Evolutionary conservation across 2,329 filamentous ascomycete species (phyloP).

Genomic region (Zopfia rhizophila): DNA sequence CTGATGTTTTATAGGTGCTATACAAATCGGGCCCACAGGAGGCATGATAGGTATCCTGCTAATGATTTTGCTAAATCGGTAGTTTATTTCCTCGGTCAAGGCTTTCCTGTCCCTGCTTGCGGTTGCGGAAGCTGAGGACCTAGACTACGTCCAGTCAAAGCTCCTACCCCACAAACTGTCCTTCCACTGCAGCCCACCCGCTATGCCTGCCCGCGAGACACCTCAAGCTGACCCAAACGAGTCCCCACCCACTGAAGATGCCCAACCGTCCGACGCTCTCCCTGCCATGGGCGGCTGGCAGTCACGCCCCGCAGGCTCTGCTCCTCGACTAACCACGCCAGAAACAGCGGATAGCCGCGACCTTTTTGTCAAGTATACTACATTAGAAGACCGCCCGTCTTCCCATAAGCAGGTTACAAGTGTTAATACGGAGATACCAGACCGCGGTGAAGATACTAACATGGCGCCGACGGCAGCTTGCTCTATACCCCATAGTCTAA

Average conservation of each 20-base stretch:
- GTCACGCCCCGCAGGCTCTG: too few species aligned
- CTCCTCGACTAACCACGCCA: too few species aligned
- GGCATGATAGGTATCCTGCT: conserved; percentile 14
- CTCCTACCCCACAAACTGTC: conserved; percentile 19
- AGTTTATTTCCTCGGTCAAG: conserved; percentile 17
- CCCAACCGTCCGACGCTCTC: conserved; percentile 11
- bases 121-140: conserved; percentile 16
- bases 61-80: conserved; percentile 16
- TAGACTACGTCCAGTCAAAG: conserved; percentile 21
- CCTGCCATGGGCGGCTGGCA: conserved; percentile 16
- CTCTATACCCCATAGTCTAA: too few species aligned
- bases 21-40: too few species aligned
- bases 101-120: conserved; percentile 21
- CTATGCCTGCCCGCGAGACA: conserved; percentile 12
- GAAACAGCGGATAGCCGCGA: too few species aligned
- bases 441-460: too few species aligned
- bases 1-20: conserved; percentile 10
- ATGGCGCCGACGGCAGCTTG: too few species aligned
- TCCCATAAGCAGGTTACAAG: too few species aligned
- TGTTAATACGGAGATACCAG: too few species aligned
- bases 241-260: conserved; percentile 7
- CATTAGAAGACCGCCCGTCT: too few species aligned
- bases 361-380: too few species aligned
- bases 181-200: conserved; percentile 11
- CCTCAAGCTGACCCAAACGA: conserved; percentile 10